These are phyloP conservation scores for Ceratocystiopsis minuta DNA, from an alignment of 2,329 filamentous ascomycete species.

Conservation along the genomic window DNA sequence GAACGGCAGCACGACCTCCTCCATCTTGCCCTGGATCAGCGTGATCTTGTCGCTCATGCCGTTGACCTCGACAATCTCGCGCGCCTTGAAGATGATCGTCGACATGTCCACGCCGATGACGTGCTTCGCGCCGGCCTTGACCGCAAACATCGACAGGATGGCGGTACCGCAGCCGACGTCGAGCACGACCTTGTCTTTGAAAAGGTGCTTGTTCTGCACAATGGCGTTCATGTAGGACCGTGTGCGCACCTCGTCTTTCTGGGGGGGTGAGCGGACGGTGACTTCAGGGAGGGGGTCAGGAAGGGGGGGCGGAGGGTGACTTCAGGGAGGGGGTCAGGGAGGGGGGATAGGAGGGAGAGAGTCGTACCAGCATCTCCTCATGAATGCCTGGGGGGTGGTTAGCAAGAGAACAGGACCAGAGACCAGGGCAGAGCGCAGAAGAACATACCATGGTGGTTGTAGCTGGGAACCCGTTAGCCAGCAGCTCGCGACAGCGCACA, in stretches of 20 bases:
- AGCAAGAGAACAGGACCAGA: conserved; percentile 2
- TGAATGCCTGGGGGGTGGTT: conserved; percentile 55
- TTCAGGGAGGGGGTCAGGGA: conserved; percentile 5
- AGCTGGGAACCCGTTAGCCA: conserved; percentile 35
- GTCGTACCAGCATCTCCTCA: conserved; percentile 89
- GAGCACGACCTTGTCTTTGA: conserved; percentile 82
- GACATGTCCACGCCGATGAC: conserved; percentile 99
- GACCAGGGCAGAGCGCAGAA: conserved; percentile 4
- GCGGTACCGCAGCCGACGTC: conserved; percentile 95
- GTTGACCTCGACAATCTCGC: conserved; percentile 83
- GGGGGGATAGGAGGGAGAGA: conserved; percentile 6
- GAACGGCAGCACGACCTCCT: conserved; percentile 85
- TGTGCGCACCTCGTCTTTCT: conserved; percentile 98
- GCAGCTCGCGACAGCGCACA: too few species aligned
- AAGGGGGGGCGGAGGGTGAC: too few species aligned
- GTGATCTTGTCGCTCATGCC: conserved; percentile 93
- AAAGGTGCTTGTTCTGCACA: conserved; percentile 86
- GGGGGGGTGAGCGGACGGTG: conserved; percentile 2
- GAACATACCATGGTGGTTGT: conserved; percentile 83
- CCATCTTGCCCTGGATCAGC: conserved; percentile 97
- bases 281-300: too few species aligned
- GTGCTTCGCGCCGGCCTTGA: conserved; percentile 89
- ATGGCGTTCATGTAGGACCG: conserved; percentile 94
- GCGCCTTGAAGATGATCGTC: conserved; percentile 96
- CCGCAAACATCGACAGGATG: conserved; percentile 98